Conservation (phyloP, 2,329 filamentous ascomycete species). For the Emmonsiellopsis sp. region DNA sequence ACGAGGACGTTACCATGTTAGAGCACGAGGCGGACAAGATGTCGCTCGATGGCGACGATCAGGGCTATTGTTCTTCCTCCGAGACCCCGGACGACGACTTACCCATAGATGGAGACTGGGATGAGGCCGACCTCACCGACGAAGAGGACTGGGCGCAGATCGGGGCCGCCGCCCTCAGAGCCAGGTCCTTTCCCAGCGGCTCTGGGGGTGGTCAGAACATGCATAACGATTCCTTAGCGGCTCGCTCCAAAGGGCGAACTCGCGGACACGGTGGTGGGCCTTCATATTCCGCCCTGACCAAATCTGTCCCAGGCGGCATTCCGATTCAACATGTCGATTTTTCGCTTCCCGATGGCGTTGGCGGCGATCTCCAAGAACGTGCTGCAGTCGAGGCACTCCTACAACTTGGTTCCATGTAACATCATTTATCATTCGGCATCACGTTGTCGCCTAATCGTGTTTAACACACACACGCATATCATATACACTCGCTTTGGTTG, state of each 20-base stretch:
- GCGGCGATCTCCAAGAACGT: conserved; percentile 31
- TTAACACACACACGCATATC: conserved; percentile 3
- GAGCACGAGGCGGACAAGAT: conserved; percentile 91
- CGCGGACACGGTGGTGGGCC: conserved; percentile 25
- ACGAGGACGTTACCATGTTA: conserved; percentile 55
- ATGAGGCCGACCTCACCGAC: conserved; percentile 82
- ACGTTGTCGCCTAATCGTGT: neutral
- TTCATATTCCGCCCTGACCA: conserved; percentile 30
- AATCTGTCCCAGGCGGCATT: conserved; percentile 30
- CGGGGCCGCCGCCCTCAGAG: conserved; percentile 75
- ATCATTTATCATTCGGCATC: conserved; percentile 15
- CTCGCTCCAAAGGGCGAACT: conserved; percentile 17
- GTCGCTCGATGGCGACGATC: conserved; percentile 65
- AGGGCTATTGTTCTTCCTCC: conserved; percentile 60
- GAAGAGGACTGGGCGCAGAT: conserved; percentile 94
- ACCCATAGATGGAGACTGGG: conserved; percentile 62
- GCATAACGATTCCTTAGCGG: conserved; percentile 27
- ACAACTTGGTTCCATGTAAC: conserved; percentile 40
- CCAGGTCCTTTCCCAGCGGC: conserved; percentile 44
- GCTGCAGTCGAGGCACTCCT: conserved; percentile 42
- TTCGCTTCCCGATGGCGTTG: conserved; percentile 24
- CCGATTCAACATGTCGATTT: conserved; percentile 26
- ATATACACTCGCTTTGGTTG: conserved; percentile 13
- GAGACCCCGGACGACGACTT: conserved; percentile 58
- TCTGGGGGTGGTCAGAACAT: conserved; percentile 27